Evolutionary conservation across 2,329 filamentous ascomycete species (phyloP).

Genomic region (Cercospora zeae-maydis): DNA sequence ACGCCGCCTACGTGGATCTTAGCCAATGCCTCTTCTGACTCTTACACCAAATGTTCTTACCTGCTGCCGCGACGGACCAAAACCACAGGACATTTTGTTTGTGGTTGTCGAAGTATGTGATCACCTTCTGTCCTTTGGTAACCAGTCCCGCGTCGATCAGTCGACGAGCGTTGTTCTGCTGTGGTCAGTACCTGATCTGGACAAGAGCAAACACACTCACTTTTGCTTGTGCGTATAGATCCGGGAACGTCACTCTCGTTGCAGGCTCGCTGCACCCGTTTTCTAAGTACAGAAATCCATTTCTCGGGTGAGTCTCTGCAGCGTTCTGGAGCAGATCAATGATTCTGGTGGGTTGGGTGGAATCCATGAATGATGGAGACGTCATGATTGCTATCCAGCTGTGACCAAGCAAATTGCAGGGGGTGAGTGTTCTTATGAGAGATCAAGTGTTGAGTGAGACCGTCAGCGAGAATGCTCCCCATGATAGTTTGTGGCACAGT

Average conservation of each 20-base stretch:
- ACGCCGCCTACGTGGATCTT: slow-evolving; percentile 23
- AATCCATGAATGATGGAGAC: neutral
- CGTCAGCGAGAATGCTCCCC: neutral
- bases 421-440: neutral
- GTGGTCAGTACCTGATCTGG: neutral
- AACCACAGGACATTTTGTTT: slow-evolving; percentile 42
- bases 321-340: slow-evolving; percentile 18
- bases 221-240: slow-evolving; percentile 19
- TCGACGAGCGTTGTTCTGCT: slow-evolving; percentile 16
- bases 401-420: neutral
- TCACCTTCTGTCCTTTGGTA: slow-evolving; percentile 12
- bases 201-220: neutral
- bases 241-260: slow-evolving; percentile 12
- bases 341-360: neutral
- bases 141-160: slow-evolving; percentile 20
- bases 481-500: neutral
- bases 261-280: slow-evolving; percentile 13
- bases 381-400: neutral
- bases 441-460: neutral
- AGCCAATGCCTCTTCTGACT: neutral
- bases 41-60: neutral
- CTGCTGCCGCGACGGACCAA: slow-evolving; percentile 40
- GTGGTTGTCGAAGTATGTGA: slow-evolving; percentile 39
- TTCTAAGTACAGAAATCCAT: slow-evolving; percentile 16
- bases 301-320: slow-evolving; percentile 1